Percentiles rank a stretch among this genome's conserved stretches.
phyloP scores from a whole-genome alignment of 306 rosid genomes.

The Quillaja saponaria region DNA sequence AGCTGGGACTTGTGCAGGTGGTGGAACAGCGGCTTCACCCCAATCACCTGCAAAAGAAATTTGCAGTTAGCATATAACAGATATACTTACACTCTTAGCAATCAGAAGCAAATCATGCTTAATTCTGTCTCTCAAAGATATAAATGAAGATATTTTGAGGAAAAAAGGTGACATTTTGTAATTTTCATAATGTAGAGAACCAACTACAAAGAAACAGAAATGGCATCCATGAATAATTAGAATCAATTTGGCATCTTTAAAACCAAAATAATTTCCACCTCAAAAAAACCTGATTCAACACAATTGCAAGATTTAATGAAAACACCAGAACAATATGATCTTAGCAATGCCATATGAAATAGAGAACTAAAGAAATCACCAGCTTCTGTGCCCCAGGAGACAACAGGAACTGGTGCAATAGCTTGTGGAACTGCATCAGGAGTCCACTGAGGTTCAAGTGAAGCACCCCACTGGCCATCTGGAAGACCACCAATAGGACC shows the following conservation, averaged over 20 bases:
- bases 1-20: constrained; percentile 1
- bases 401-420: constrained; percentile 37
- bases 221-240: too few species aligned
- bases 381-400: constrained; percentile 40
- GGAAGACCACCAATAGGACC: constrained; percentile 23
- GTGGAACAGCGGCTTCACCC: constrained; percentile 37
- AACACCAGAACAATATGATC: neutral
- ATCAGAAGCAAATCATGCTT: neutral
- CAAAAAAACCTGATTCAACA: too few species aligned
- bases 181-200: too few species aligned
- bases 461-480: constrained; percentile 43
- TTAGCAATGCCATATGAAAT: neutral
- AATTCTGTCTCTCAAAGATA: too few species aligned
- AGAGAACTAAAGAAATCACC: constrained; percentile 23
- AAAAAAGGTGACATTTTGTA: too few species aligned
- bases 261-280: too few species aligned
- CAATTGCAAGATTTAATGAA: neutral
- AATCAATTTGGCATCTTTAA: too few species aligned
- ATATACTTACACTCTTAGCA: neutral
- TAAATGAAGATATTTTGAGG: too few species aligned
- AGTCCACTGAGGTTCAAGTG: constrained; percentile 36
- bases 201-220: too few species aligned
- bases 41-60: constrained; percentile 37
- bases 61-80: neutral
- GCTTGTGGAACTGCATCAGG: constrained; percentile 36